Conservation (phyloP, 164 flowering plant genomes). For the Aristolochia fimbriata region DNA sequence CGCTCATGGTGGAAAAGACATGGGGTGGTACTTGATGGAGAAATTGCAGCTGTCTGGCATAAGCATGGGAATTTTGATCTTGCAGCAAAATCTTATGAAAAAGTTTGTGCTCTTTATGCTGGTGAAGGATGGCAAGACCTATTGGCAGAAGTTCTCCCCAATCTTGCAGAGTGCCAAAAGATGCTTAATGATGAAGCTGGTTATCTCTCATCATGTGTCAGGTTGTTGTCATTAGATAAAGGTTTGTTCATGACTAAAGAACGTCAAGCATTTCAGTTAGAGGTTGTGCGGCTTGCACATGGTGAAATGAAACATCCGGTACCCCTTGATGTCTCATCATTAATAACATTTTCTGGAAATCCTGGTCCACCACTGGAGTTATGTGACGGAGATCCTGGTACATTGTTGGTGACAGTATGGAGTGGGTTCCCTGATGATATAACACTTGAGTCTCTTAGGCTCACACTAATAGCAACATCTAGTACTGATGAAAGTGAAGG, state of each 20-base stretch:
- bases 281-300: conserved; percentile 82
- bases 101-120: conserved; percentile 96
- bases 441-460: conserved; percentile 79
- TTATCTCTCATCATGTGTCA: conserved; percentile 89
- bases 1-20: conserved; percentile 99
- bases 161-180: conserved; percentile 96
- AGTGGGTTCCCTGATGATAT: conserved; percentile 99
- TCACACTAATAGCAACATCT: conserved; percentile 65
- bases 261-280: conserved; percentile 88
- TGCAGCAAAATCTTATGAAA: conserved; percentile 95
- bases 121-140: conserved; percentile 99
- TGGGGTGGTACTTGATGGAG: conserved; percentile 98
- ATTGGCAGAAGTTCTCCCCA: conserved; percentile 92
- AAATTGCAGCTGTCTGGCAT: conserved; percentile 80
- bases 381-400: conserved; percentile 96
- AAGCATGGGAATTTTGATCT: conserved; percentile 73
- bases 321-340: conserved; percentile 89
- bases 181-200: conserved; percentile 90
- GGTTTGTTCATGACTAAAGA: conserved; percentile 68
- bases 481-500: conserved; percentile 40
- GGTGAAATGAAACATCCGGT: conserved; percentile 95
- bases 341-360: conserved; percentile 88
- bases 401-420: conserved; percentile 82
- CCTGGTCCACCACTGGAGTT: conserved; percentile 82
- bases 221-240: conserved; percentile 81